Base-by-base conservation (phyloP, 2,329 filamentous ascomycete species). In the Penicillium sp. region DNA sequence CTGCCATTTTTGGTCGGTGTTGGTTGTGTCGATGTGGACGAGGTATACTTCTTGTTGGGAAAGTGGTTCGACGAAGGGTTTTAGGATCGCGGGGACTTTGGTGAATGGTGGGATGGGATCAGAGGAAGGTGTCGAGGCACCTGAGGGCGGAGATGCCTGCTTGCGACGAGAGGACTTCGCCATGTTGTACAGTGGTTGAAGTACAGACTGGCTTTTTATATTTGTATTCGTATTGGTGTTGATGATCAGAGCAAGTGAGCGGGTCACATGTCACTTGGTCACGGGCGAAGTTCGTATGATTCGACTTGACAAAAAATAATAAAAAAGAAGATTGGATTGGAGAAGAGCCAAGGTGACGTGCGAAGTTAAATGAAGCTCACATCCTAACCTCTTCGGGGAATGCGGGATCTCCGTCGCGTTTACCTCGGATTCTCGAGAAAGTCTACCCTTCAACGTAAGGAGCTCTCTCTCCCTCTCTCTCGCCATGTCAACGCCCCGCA, bases 21-120 rank as follows among this genome's bases (percentile, higher is more conserved):
- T 82, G 51, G 85, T 82, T 50, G 70, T 72, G 74, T 96, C 90
- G 68, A 95, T 75, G 73, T 95, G 89, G 24, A 85, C 77, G 60
- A 96, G 79, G 77, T 96, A 95, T 64, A 95, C 78, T 67, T 87
- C 81, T 46, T 78, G 71, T 46, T 78, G 74, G 48, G 82, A 78
- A 49, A 95, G 82, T 35, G 75, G 77, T 28, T 78, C 71, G 61
- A 86, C 76, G 64, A 95, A 84, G 9, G 82, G 77, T 41, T 76
- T 60, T 44, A 95, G 78, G 26, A 76, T 74, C 40, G 78, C 66
- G 0, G 87, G 80, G 0, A 82, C 81, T 49, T 74, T 74, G 56
- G 78, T 78, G 75, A 93, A 95, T 6, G 87, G 87, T 24, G 76
- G 66, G 0, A 83, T 83, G n/a, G 65, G 64, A 5, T 67, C 66